Base-by-base conservation (phyloP, 2,329 filamentous ascomycete genomes). In the Mycosphaerella arachidis region DNA sequence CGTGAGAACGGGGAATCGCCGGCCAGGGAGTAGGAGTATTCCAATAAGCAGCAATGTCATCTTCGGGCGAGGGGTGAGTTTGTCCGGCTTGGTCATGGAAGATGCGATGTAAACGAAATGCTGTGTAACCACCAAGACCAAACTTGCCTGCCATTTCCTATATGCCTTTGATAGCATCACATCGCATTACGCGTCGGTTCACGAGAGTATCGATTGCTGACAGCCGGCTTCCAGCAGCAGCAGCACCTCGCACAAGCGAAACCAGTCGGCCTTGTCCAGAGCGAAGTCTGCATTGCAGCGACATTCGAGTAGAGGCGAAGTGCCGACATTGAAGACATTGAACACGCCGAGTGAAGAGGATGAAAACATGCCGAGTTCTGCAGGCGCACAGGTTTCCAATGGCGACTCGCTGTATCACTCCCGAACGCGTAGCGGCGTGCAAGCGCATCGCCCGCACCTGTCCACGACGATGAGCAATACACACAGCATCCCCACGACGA, bases 401-500 rank as follows among this genome's bases (percentile, higher is more conserved):
- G 65, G 66, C 64, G 66, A 53, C 59, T 61, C 29, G 55, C 66
- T 40, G 37, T 68, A 58, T 57, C 56, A 63, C 48, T 64, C 60
- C 30, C 66, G 66, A 5, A 55, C 58, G 52, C 54, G 58, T 46
- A 63, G 55, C 9, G 71, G 70, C 37, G 64, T 67, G 48, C 68
- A 71, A 30, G 59, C 63, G 10, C 66, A 68, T 37, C 66, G 68
- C 5, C 70, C 73, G 9, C 71, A 73, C 53, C 66, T 73, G 3
- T 74, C 72, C 16, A 72, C 71, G 6, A 74, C 72, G 51, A 74
- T 74, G 71, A 70, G 70, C 51, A 67, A 70, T 54, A 60, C 63
- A 18, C 64, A 62, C 40, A 46, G 55, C 45, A 57, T 55, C 50
- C 57, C 50, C 2, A 30, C 18, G 10, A 16, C 31, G 30, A 27